Conservation (phyloP, 306 rosid genomes). For the Quillaja saponaria region DNA sequence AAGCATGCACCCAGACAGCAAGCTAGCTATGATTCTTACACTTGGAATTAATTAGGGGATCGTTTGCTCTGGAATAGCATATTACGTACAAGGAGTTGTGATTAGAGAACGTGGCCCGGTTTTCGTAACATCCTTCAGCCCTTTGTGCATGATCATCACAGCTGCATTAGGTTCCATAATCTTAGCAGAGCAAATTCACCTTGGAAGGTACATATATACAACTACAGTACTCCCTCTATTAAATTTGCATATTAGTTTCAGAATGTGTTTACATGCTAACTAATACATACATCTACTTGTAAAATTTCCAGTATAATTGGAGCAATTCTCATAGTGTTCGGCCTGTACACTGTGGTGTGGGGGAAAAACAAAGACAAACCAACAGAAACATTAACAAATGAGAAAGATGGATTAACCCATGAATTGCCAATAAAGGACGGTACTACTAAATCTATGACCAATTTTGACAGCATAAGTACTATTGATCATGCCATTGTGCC, state of each 20-base stretch:
- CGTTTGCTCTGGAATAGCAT: constrained; percentile 92
- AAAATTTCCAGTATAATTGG: constrained; percentile 71
- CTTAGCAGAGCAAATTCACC: constrained; percentile 72
- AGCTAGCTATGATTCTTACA: neutral
- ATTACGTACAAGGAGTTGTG: constrained; percentile 84
- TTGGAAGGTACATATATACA: constrained; percentile 65
- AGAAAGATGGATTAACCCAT: constrained; percentile 34
- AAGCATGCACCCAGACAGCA: neutral
- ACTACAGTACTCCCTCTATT: too few species aligned
- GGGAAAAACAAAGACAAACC: constrained; percentile 77
- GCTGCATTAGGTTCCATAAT: constrained; percentile 77
- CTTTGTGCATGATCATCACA: constrained; percentile 89
- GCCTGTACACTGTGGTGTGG: constrained; percentile 96
- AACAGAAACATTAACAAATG: constrained; percentile 11
- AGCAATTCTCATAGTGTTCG: constrained; percentile 73
- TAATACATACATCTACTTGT: too few species aligned
- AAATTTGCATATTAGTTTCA: too few species aligned
- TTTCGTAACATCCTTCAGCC: constrained; percentile 89
- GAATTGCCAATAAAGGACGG: constrained; percentile 61
- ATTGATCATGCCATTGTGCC: constrained; percentile 30
- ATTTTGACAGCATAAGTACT: constrained; percentile 15
- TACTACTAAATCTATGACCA: constrained; percentile 30
- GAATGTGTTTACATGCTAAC: too few species aligned
- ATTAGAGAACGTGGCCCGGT: constrained; percentile 88
- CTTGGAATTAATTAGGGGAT: constrained; percentile 53